A percentile compares a stretch with the other conserved stretches of the same genome.
Evolutionary conservation across 2,329 filamentous ascomycete species (phyloP).

Genomic region (Colletotrichum zoysiae): DNA sequence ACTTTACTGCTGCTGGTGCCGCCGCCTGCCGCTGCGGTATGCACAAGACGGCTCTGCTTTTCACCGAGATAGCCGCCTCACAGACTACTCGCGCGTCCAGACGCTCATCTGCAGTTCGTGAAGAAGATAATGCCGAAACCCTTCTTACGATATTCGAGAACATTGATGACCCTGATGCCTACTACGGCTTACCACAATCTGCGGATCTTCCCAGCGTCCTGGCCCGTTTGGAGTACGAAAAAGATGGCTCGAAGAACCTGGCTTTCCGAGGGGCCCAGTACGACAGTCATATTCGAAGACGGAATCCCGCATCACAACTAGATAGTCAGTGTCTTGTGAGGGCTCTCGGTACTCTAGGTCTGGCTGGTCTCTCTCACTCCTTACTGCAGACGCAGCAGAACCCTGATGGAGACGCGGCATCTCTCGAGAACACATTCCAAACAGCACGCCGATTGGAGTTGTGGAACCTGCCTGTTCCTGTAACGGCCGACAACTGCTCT

Average conservation of each 20-base stretch:
- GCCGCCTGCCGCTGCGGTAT: slow-evolving; percentile 85
- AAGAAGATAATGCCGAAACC: slow-evolving; percentile 72
- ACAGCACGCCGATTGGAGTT: slow-evolving; percentile 87
- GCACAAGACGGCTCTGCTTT: slow-evolving; percentile 87
- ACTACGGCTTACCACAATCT: slow-evolving; percentile 88
- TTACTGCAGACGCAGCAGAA: slow-evolving; percentile 77
- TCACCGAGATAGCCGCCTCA: slow-evolving; percentile 79
- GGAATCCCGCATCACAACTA: slow-evolving; percentile 64
- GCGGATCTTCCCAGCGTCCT: slow-evolving; percentile 83
- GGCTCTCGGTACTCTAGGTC: slow-evolving; percentile 82
- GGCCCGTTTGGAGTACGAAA: slow-evolving; percentile 88
- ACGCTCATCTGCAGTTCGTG: slow-evolving; percentile 71
- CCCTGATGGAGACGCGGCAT: slow-evolving; percentile 67
- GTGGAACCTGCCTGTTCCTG: slow-evolving; percentile 88
- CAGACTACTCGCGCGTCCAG: slow-evolving; percentile 70
- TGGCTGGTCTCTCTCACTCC: slow-evolving; percentile 87
- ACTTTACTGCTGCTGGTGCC: slow-evolving; percentile 76
- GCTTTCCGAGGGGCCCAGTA: slow-evolving; percentile 92
- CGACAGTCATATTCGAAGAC: slow-evolving; percentile 81
- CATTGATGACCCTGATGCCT: slow-evolving; percentile 95
- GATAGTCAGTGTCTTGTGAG: slow-evolving; percentile 80
- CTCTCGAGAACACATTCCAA: slow-evolving; percentile 79
- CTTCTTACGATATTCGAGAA: slow-evolving; percentile 88
- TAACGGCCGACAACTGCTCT: slow-evolving; percentile 70
- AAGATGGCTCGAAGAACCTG: slow-evolving; percentile 86